These are phyloP conservation scores for Massariosphaeria phaeospora DNA, from an alignment of 495 filamentous ascomycete species.

Conservation along the genomic window DNA sequence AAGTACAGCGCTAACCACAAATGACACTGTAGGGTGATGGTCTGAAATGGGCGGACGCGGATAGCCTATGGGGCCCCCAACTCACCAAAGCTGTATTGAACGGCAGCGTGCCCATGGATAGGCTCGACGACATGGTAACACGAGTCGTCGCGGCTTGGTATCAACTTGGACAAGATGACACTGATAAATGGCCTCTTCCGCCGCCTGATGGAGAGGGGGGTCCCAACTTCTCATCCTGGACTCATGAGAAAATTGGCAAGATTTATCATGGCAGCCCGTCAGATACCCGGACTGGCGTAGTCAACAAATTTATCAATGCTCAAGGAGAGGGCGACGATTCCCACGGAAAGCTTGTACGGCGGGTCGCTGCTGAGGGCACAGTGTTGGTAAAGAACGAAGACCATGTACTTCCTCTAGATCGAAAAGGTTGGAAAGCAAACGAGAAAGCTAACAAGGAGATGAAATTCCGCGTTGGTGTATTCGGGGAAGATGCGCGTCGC, in stretches of 20 bases:
- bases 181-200: slow-evolving; percentile 51
- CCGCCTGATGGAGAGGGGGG: slow-evolving; percentile 58
- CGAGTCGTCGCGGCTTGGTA: slow-evolving; percentile 92
- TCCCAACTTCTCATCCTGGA: slow-evolving; percentile 93
- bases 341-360: slow-evolving; percentile 64
- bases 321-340: slow-evolving; percentile 55
- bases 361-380: slow-evolving; percentile 77
- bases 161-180: slow-evolving; percentile 76
- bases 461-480: slow-evolving; percentile 64
- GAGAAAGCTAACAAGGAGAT: slow-evolving; percentile 36
- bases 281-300: slow-evolving; percentile 54
- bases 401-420: slow-evolving; percentile 58
- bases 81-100: slow-evolving; percentile 78
- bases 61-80: slow-evolving; percentile 73
- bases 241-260: slow-evolving; percentile 61
- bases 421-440: slow-evolving; percentile 44
- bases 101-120: slow-evolving; percentile 70
- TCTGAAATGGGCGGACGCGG: slow-evolving; percentile 65
- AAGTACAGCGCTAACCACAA: too few species aligned
- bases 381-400: slow-evolving; percentile 77
- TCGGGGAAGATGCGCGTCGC: slow-evolving; percentile 75
- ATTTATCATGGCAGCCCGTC: slow-evolving; percentile 60
- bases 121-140: slow-evolving; percentile 90
- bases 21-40: slow-evolving; percentile 96
- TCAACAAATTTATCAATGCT: slow-evolving; percentile 74